phyloP scores from a whole-genome alignment of 192 early-diverging fungal genomes.

The Coemansia sp. region DNA sequence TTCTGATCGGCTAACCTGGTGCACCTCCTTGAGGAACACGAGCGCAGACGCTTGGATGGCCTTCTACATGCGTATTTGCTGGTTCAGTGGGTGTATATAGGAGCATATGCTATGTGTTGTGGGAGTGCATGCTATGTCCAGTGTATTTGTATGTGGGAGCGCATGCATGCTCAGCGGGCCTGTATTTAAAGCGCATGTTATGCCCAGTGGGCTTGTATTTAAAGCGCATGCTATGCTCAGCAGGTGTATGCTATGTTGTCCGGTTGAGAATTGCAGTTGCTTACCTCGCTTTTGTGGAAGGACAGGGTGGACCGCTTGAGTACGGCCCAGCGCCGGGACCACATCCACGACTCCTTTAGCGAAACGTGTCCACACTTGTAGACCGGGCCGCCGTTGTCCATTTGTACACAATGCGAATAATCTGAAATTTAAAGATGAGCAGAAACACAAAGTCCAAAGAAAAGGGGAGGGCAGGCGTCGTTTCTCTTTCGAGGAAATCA shows the following conservation, averaged over 20 bases:
- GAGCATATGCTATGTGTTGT: too few species aligned
- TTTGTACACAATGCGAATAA: not conserved
- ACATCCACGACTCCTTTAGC: conserved; percentile 90
- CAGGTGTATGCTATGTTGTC: not conserved
- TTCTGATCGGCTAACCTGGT: conserved; percentile 81
- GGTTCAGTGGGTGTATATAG: not conserved
- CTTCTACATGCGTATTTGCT: conserved; percentile 22
- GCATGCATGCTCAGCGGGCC: too few species aligned
- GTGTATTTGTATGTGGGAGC: too few species aligned
- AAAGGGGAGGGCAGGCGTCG: not conserved
- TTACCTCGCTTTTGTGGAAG: conserved; percentile 92
- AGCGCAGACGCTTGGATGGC: conserved; percentile 77
- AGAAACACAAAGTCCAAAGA: not conserved
- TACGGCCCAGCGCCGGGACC: conserved; percentile 91
- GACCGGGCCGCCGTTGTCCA: conserved; percentile 36
- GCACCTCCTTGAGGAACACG: conserved; percentile 92
- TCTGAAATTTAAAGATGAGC: conserved; percentile 1
- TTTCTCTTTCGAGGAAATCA: conserved; percentile 3
- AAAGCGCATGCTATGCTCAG: too few species aligned
- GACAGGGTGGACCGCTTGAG: conserved; percentile 87
- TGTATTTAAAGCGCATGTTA: too few species aligned
- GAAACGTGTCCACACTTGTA: conserved; percentile 50
- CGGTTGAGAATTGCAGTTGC: not conserved
- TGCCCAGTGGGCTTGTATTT: too few species aligned
- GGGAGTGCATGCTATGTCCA: too few species aligned